phyloP scores from a whole-genome alignment of 306 rosid genomes.

The Rosa persica region DNA sequence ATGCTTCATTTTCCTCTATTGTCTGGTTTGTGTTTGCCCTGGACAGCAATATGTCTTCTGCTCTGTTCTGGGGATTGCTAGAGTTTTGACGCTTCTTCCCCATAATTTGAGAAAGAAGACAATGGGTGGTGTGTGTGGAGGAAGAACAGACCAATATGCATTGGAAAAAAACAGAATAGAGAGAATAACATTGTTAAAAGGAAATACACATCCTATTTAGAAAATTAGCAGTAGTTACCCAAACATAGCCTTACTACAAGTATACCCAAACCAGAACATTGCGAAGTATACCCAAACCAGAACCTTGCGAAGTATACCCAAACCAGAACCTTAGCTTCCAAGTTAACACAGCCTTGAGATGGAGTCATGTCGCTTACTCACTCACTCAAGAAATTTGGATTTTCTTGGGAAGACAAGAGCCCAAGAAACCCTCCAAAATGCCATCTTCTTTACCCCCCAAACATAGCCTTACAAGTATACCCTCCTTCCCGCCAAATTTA shows the following conservation, averaged over 20 bases:
- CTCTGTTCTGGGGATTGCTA: too few species aligned
- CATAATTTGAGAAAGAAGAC: not conserved
- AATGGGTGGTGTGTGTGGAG: too few species aligned
- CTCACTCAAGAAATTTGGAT: conserved; percentile 64
- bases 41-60: not conserved
- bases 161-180: not conserved
- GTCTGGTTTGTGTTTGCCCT: not conserved
- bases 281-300: conserved; percentile 14
- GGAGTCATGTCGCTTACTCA: not conserved
- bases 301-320: conserved; percentile 13
- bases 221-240: conserved; percentile 60
- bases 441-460: conserved; percentile 68
- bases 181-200: not conserved
- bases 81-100: not conserved
- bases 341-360: conserved; percentile 20
- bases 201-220: conserved; percentile 50
- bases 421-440: conserved; percentile 67
- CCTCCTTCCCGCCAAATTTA: conserved; percentile 64
- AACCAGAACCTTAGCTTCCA: conserved; percentile 12
- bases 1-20: not conserved
- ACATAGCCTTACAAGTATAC: conserved; percentile 73
- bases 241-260: conserved; percentile 29
- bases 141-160: conserved; percentile 11
- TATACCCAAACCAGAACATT: conserved; percentile 5
- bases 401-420: conserved; percentile 72